Conservation (phyloP, 345 rosid genomes). For the Syzygium grande region DNA sequence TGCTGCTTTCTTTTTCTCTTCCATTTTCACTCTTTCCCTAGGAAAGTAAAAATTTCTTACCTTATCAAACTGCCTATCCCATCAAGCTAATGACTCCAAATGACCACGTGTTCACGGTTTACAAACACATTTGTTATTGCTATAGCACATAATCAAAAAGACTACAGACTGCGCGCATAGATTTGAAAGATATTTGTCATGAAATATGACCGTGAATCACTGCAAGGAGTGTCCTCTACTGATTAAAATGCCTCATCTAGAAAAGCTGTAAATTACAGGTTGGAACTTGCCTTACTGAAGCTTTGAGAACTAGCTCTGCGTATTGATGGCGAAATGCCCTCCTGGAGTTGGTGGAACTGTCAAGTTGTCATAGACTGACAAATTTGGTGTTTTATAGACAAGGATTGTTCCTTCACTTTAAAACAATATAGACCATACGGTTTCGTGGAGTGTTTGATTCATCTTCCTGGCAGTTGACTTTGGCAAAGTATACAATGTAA, state of each 20-base stretch:
- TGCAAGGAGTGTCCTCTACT: not conserved
- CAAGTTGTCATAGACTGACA: not conserved
- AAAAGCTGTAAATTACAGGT: not conserved
- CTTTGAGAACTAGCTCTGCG: not conserved
- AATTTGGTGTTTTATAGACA: not conserved
- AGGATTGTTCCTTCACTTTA: not conserved
- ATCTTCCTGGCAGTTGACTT: not conserved
- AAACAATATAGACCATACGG: not conserved
- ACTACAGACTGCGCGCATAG: not conserved
- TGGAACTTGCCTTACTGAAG: not conserved
- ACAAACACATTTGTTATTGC: not conserved
- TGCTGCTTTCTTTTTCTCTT: slow-evolving; percentile 17
- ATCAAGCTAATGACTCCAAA: not conserved
- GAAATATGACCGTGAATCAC: not conserved
- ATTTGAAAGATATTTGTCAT: not conserved
- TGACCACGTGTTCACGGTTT: not conserved
- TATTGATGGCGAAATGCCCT: not conserved
- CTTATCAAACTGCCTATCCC: not conserved
- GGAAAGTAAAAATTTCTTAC: not conserved
- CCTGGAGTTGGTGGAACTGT: not conserved
- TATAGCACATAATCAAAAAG: not conserved
- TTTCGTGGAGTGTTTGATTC: not conserved
- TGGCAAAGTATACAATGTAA: not conserved
- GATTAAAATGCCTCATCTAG: not conserved
- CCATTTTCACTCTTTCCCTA: slow-evolving; percentile 1